phyloP scores from a whole-genome alignment of 1,284 basidiomycete species.

The Porphyrellus sp. region DNA sequence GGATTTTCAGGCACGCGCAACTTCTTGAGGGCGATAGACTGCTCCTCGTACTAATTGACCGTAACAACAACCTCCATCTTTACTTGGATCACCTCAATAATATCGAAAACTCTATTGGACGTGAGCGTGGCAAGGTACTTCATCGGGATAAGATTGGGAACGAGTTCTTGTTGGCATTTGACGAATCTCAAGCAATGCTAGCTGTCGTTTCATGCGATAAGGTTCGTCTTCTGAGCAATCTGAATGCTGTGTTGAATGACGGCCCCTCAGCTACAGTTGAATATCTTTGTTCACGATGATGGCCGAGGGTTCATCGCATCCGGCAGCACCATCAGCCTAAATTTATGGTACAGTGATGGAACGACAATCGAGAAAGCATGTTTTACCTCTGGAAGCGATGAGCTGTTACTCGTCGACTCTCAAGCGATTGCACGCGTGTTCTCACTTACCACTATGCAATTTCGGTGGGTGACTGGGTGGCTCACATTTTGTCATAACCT shows the following conservation, averaged over 20 bases:
- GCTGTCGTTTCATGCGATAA: slow-evolving; percentile 42
- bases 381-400: slow-evolving; percentile 47
- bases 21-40: slow-evolving; percentile 40
- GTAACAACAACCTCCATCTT: slow-evolving; percentile 33
- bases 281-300: slow-evolving; percentile 45
- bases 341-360: slow-evolving; percentile 41
- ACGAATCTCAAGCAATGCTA: slow-evolving; percentile 48
- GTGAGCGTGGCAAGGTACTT: slow-evolving; percentile 34
- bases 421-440: slow-evolving; percentile 44
- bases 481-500: neutral
- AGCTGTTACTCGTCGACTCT: slow-evolving; percentile 49
- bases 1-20: slow-evolving; percentile 34
- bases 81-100: slow-evolving; percentile 37
- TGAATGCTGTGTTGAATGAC: neutral
- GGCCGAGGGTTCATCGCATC: slow-evolving; percentile 38
- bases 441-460: slow-evolving; percentile 50
- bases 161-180: slow-evolving; percentile 44
- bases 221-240: slow-evolving; percentile 27
- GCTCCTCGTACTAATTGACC: slow-evolving; percentile 42
- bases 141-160: slow-evolving; percentile 45
- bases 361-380: slow-evolving; percentile 37
- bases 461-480: slow-evolving; percentile 39
- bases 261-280: slow-evolving; percentile 35
- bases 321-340: slow-evolving; percentile 42
- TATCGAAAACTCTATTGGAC: slow-evolving; percentile 36